Evolutionary conservation across 331 rosid species (phyloP).

Genomic region (Quercus phellos): DNA sequence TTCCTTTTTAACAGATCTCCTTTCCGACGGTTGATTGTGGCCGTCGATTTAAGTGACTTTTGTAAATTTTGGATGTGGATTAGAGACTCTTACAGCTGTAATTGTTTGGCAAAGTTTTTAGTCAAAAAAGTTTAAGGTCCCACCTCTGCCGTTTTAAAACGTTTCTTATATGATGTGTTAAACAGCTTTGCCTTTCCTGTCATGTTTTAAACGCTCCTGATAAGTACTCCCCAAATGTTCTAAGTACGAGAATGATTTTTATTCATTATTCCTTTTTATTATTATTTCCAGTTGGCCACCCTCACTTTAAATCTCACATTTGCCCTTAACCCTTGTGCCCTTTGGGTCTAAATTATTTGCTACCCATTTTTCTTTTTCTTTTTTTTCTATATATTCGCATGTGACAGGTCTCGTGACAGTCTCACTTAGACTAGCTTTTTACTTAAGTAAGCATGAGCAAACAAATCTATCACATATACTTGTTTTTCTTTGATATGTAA

Average conservation of each 20-base stretch:
- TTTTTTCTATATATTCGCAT: not conserved
- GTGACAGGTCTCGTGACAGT: too few species aligned
- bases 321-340: not conserved
- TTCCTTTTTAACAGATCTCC: not conserved
- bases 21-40: conserved; percentile 4
- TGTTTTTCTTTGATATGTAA: too few species aligned
- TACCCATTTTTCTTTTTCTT: not conserved
- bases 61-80: not conserved
- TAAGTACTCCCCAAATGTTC: conserved; percentile 5
- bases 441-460: too few species aligned
- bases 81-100: conserved; percentile 48
- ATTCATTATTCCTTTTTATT: not conserved
- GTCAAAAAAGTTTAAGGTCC: conserved; percentile 46
- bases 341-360: too few species aligned
- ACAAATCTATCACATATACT: too few species aligned
- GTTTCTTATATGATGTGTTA: conserved; percentile 46
- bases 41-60: conserved; percentile 12
- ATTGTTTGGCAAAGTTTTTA: conserved; percentile 8
- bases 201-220: conserved; percentile 69
- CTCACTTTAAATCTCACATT: not conserved
- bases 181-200: conserved; percentile 66
- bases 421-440: too few species aligned
- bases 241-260: conserved; percentile 30
- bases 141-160: conserved; percentile 32
- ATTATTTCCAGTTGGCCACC: not conserved